These are phyloP conservation scores for Apiospora koreana DNA, from an alignment of 2,329 filamentous ascomycete species.

Conservation along the genomic window DNA sequence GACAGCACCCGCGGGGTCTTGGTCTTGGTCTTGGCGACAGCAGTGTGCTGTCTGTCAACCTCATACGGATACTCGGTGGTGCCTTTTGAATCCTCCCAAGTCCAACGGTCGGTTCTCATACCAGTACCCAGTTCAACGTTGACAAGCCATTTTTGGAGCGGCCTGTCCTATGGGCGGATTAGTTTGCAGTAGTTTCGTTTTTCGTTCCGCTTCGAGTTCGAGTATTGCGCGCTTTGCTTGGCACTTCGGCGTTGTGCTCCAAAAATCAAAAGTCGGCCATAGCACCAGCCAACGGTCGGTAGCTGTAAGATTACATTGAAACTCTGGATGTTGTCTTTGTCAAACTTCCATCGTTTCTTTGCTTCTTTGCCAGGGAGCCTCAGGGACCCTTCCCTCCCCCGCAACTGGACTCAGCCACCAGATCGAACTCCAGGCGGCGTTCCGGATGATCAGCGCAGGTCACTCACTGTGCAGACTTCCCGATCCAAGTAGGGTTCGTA, in stretches of 20 bases:
- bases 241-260: background rate
- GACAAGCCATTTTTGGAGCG: background rate
- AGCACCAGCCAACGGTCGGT: background rate
- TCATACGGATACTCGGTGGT: background rate
- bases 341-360: constrained; percentile 4
- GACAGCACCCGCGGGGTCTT: background rate
- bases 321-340: background rate
- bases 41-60: background rate
- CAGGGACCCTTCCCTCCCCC: background rate
- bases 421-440: background rate
- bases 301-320: background rate
- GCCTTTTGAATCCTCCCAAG: background rate
- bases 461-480: background rate
- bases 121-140: background rate
- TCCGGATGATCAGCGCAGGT: background rate
- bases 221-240: background rate
- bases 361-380: constrained; percentile 5
- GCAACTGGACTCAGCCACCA: background rate
- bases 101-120: background rate
- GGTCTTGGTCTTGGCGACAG: background rate
- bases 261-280: background rate
- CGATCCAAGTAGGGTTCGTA: background rate
- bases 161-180: background rate
- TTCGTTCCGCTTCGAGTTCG: constrained; percentile 1
- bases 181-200: constrained; percentile 1